Evolutionary conservation across 108 stramenopile genomes (phyloP).

Genomic region (Fistulifera pelliculosa): DNA sequence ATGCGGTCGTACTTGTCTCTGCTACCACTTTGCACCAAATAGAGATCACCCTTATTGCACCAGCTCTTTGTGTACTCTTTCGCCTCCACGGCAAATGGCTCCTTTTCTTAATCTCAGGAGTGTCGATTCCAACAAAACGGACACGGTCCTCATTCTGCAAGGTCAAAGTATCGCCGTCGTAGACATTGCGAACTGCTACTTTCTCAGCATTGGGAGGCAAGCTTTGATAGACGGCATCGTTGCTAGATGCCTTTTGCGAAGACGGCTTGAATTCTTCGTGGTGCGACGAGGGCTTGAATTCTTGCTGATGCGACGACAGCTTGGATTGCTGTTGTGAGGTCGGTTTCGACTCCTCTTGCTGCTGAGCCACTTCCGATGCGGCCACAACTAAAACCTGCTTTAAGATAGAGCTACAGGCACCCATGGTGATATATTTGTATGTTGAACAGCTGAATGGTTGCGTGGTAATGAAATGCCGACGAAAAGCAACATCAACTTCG

Average conservation of each 20-base stretch:
- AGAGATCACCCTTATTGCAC: slow-evolving; percentile 50
- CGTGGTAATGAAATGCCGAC: too few species aligned
- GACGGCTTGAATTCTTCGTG: background rate
- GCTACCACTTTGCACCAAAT: slow-evolving; percentile 24
- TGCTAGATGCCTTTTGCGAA: slow-evolving; percentile 7
- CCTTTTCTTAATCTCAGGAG: slow-evolving; percentile 72
- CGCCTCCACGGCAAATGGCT: slow-evolving; percentile 70
- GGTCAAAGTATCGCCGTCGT: slow-evolving; percentile 77
- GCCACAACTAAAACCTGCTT: too few species aligned
- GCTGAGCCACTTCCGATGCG: slow-evolving; percentile 2
- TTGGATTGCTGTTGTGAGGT: background rate
- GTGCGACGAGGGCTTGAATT: background rate
- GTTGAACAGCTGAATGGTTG: too few species aligned
- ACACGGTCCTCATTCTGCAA: slow-evolving; percentile 48
- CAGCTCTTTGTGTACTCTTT: slow-evolving; percentile 55
- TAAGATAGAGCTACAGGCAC: too few species aligned
- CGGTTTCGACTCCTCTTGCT: slow-evolving; percentile 1
- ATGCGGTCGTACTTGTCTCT: slow-evolving; percentile 50
- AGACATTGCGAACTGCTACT: slow-evolving; percentile 48
- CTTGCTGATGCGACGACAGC: too few species aligned
- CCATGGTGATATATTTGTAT: too few species aligned
- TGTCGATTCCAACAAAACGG: slow-evolving; percentile 69
- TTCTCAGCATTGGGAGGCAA: slow-evolving; percentile 46
- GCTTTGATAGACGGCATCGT: slow-evolving; percentile 34
- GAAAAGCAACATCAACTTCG: too few species aligned